These are phyloP conservation scores for Pezicula carpinea DNA, from an alignment of 2,329 filamentous ascomycete species.

Conservation along the genomic window DNA sequence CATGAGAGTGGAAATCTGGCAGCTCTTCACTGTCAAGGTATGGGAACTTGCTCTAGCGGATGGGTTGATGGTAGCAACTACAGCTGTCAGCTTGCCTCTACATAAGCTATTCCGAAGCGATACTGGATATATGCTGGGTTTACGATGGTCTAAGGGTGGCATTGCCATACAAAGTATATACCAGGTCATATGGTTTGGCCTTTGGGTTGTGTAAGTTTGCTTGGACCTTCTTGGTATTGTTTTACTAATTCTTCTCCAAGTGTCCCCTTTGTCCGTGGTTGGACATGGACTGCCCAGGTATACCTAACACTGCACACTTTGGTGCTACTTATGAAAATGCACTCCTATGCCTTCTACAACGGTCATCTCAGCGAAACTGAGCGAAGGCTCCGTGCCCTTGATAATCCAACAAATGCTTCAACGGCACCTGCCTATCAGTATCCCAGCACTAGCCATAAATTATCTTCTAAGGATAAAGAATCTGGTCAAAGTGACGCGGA, in stretches of 20 bases:
- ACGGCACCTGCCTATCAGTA: constrained; percentile 73
- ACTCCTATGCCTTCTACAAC: constrained; percentile 98
- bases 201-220: constrained; percentile 66
- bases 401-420: constrained; percentile 67
- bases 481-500: constrained; percentile 28
- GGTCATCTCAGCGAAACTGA: constrained; percentile 88
- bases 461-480: constrained; percentile 17
- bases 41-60: constrained; percentile 84
- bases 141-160: constrained; percentile 75
- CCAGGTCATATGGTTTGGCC: constrained; percentile 70
- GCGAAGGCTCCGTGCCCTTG: constrained; percentile 72
- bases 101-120: constrained; percentile 60
- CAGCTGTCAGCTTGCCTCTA: constrained; percentile 66
- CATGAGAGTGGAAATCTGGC: constrained; percentile 81
- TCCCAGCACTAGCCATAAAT: constrained; percentile 39
- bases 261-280: constrained; percentile 78
- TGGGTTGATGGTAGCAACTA: constrained; percentile 76
- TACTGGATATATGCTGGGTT: constrained; percentile 40
- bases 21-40: constrained; percentile 80
- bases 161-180: constrained; percentile 78
- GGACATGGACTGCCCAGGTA: constrained; percentile 97
- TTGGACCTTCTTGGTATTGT: background rate
- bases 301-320: constrained; percentile 90
- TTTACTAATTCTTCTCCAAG: constrained; percentile 31
- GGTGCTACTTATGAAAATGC: constrained; percentile 97